Evolutionary conservation across 1,284 basidiomycete genomes (phyloP).

Genomic region (Microstroma glucosiphilum): DNA sequence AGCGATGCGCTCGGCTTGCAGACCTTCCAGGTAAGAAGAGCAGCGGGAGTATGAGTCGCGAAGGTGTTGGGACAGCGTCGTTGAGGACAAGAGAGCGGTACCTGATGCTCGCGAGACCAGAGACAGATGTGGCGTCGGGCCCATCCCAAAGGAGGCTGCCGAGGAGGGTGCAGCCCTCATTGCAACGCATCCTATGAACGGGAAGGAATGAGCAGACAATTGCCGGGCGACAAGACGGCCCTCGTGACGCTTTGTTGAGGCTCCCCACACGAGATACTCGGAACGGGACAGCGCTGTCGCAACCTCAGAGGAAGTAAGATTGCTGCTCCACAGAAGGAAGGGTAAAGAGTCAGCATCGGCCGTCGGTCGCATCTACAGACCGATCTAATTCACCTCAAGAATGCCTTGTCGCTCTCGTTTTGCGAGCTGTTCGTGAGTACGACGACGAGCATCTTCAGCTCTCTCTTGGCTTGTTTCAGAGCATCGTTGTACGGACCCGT

Average conservation of each 20-base stretch:
- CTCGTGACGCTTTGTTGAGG: neutral
- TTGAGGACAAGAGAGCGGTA: neutral
- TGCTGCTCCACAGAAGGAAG: neutral
- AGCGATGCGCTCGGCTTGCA: neutral
- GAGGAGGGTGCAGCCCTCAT: neutral
- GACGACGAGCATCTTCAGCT: constrained; percentile 1
- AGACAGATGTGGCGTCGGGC: neutral
- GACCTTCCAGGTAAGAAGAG: neutral
- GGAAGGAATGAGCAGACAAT: neutral
- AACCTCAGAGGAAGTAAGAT: neutral
- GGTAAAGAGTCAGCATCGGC: neutral
- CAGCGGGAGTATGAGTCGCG: neutral
- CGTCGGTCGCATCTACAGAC: too few relatives aligned
- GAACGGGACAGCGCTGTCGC: neutral
- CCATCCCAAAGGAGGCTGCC: neutral
- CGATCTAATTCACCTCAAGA: too few relatives aligned
- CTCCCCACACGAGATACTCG: neutral
- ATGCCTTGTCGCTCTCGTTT: too few relatives aligned
- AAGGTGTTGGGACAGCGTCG: neutral
- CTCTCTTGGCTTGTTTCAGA: neutral
- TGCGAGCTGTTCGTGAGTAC: neutral
- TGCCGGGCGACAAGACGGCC: neutral
- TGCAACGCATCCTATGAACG: neutral
- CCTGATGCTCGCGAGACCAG: constrained; percentile 3
- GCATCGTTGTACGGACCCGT: constrained; percentile 5